These are phyloP conservation scores for Ceratocystis variospora DNA, from an alignment of 2,329 filamentous ascomycete species.

Conservation along the genomic window DNA sequence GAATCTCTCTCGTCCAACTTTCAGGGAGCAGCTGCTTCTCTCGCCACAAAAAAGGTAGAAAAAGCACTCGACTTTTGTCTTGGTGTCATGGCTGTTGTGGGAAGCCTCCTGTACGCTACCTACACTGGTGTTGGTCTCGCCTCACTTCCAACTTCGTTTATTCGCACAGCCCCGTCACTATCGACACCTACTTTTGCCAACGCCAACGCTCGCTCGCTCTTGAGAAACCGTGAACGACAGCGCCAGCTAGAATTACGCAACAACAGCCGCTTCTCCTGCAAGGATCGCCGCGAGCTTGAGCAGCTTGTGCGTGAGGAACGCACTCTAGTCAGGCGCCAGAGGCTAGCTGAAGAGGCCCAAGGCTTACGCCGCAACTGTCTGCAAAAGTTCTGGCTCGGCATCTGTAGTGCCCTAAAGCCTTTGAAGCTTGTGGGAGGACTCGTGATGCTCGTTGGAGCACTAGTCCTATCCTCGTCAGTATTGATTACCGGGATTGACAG, in stretches of 20 bases:
- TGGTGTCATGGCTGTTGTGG: constrained; percentile 75
- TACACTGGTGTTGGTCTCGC: constrained; percentile 86
- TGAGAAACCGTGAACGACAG: constrained; percentile 81
- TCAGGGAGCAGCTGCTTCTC: constrained; percentile 52
- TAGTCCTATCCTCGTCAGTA: constrained; percentile 81
- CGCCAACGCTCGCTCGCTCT: constrained; percentile 65
- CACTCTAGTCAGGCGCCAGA: constrained; percentile 76
- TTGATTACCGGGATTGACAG: constrained; percentile 93
- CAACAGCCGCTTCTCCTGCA: constrained; percentile 63
- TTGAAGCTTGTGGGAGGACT: constrained; percentile 79
- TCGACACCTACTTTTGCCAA: constrained; percentile 68
- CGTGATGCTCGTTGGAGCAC: constrained; percentile 56
- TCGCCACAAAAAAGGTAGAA: constrained; percentile 63
- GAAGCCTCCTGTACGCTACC: constrained; percentile 70
- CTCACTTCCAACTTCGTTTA: constrained; percentile 74
- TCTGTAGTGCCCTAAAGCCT: constrained; percentile 70
- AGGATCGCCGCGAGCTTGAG: constrained; percentile 81
- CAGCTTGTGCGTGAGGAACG: constrained; percentile 78
- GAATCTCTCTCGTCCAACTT: constrained; percentile 62
- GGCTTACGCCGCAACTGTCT: constrained; percentile 39
- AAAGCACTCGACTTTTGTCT: constrained; percentile 81
- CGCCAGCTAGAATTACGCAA: constrained; percentile 80
- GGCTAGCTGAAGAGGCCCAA: constrained; percentile 68
- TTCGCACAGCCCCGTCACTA: constrained; percentile 79
- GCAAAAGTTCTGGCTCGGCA: constrained; percentile 63